These are phyloP conservation scores for Daldinia sp. DNA, from an alignment of 2,329 filamentous ascomycete genomes.

Conservation along the genomic window DNA sequence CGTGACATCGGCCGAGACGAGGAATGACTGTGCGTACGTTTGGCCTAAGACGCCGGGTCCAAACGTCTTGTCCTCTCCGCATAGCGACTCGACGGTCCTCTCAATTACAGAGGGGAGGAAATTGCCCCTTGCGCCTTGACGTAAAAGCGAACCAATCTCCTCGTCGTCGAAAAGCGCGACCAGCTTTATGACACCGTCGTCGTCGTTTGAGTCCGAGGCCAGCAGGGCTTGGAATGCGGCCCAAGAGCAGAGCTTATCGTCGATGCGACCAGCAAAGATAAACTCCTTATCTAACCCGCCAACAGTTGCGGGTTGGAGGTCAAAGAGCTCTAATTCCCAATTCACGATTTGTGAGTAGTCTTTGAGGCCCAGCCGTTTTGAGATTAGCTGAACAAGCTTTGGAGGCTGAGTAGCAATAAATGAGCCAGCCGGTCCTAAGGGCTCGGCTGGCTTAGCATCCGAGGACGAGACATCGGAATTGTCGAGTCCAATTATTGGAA, in stretches of 20 bases:
- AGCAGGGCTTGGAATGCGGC: slow-evolving; percentile 86
- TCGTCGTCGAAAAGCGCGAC: slow-evolving; percentile 97
- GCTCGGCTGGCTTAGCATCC: slow-evolving; percentile 48
- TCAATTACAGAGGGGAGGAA: slow-evolving; percentile 85
- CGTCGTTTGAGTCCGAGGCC: slow-evolving; percentile 64
- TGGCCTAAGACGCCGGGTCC: slow-evolving; percentile 74
- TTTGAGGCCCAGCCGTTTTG: slow-evolving; percentile 76
- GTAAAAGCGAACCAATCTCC: slow-evolving; percentile 89
- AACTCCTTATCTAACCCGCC: slow-evolving; percentile 90
- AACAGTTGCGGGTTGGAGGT: slow-evolving; percentile 83
- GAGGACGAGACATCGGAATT: slow-evolving; percentile 64
- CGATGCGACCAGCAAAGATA: slow-evolving; percentile 93
- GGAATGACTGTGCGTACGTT: slow-evolving; percentile 90
- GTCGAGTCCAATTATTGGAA: slow-evolving; percentile 91
- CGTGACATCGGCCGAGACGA: slow-evolving; percentile 90
- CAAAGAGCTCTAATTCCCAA: slow-evolving; percentile 97
- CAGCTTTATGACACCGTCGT: slow-evolving; percentile 80
- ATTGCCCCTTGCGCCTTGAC: slow-evolving; percentile 89
- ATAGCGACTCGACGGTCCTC: slow-evolving; percentile 75
- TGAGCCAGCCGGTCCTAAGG: slow-evolving; percentile 69
- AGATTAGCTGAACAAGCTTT: slow-evolving; percentile 83
- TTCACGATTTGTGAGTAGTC: slow-evolving; percentile 82
- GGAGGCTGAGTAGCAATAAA: slow-evolving; percentile 88
- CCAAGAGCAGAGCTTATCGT: slow-evolving; percentile 98
- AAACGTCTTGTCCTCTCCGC: slow-evolving; percentile 52